These are phyloP conservation scores for Lipomyces yamadae DNA, from an alignment of 805 yeast species.

Conservation along the genomic window DNA sequence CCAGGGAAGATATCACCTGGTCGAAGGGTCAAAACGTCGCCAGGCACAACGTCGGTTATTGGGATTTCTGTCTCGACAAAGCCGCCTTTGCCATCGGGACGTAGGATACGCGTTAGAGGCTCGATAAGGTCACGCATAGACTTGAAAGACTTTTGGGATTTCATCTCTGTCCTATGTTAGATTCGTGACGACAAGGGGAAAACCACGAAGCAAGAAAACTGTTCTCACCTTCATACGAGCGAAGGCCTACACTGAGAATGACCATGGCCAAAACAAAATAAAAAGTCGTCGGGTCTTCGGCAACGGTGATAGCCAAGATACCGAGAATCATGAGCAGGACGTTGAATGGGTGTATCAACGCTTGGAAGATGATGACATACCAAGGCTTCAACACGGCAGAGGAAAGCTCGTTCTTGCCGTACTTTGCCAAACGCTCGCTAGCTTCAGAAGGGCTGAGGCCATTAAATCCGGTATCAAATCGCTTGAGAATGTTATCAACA, in stretches of 20 bases:
- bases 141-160: slow-evolving; percentile 35
- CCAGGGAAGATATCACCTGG: slow-evolving; percentile 96
- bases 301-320: slow-evolving; percentile 34
- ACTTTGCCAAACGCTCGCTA: slow-evolving; percentile 20
- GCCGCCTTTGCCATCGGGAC: slow-evolving; percentile 32
- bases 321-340: slow-evolving; percentile 35
- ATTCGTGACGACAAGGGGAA: neutral
- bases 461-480: slow-evolving; percentile 28
- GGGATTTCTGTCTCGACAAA: slow-evolving; percentile 50
- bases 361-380: slow-evolving; percentile 32
- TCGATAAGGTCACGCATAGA: slow-evolving; percentile 36
- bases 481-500: slow-evolving; percentile 24
- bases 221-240: slow-evolving; percentile 32
- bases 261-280: slow-evolving; percentile 37
- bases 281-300: slow-evolving; percentile 37
- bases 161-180: slow-evolving; percentile 23
- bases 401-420: slow-evolving; percentile 34
- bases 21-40: slow-evolving; percentile 79
- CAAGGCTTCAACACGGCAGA: slow-evolving; percentile 34
- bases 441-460: slow-evolving; percentile 31
- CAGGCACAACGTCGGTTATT: slow-evolving; percentile 80
- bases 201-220: neutral
- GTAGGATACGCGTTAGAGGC: slow-evolving; percentile 32
- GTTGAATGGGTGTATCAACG: slow-evolving; percentile 34
- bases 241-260: slow-evolving; percentile 34